Base-by-base conservation (phyloP, 495 filamentous ascomycete species). In the Annulohypoxylon maeteangense region DNA sequence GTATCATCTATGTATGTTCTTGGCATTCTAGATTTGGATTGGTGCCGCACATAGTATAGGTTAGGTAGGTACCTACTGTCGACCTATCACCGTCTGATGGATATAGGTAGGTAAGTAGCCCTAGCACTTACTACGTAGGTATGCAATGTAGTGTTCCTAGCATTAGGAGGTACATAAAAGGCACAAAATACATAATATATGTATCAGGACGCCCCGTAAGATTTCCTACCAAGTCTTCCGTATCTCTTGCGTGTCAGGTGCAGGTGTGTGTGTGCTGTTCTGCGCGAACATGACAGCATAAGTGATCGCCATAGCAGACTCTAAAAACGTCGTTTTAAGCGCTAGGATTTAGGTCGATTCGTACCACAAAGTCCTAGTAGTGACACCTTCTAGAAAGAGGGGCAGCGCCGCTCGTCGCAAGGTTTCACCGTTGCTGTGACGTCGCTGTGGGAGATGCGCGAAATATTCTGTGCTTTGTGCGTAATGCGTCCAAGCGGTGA, bases 301-400 rank as follows among this genome's bases (percentile, higher is more conserved):
- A 57, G 54, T 16, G 54, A 57, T 57, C 54, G 18, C 12, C 54
- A 27, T 25, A 10, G 6, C 10, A 36, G 36, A 40, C 20, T 23
- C 54, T 57, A 36, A 25, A 57, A 57, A 38, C 2, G 22, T 34
- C 32, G 36, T 23, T 36, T n/a, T 57, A 57, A 54, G 54, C 54
- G 54, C 54, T 18, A 32, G 54, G 54, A 40, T 57, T 4, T 18
- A 20, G n/a, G n/a, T 40, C 12, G 3, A n/a, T 10, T 20, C 20
- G 32, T 22, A 27, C 31, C 53, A 22, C n/a, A 32, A 23, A 23
- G 25, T 16, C 34, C 27, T 16, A 34, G 11, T n/a, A 40, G 36
- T 57, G 22, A 57, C 54, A 57, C 54, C 54, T 57, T 57, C 54
- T 57, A 40, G 54, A 57, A 57, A 22, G 54, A 57, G 54, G 8